Percentiles rank a stretch among this genome's conserved stretches.
Conservation (phyloP, 768 basidiomycete genomes). For the Russula earlei region DNA sequence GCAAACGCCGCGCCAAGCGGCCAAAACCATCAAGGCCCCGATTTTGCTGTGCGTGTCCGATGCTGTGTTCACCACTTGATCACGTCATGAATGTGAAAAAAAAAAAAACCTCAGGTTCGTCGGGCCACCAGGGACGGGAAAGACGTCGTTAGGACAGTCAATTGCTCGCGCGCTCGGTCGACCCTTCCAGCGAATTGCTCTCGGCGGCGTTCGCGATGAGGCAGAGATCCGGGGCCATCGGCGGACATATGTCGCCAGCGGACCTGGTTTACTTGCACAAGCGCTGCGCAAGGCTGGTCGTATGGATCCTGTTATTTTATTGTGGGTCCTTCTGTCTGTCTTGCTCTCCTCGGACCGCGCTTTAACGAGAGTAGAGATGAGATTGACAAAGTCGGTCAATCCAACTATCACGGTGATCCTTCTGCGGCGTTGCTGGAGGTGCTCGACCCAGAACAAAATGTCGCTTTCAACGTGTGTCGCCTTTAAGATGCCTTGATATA, state of each 20-base stretch:
- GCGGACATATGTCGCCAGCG: constrained; percentile 87
- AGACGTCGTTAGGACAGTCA: constrained; percentile 85
- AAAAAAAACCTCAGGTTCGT: constrained; percentile 45
- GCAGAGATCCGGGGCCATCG: constrained; percentile 72
- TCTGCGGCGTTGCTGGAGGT: constrained; percentile 86
- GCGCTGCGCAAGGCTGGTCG: constrained; percentile 78
- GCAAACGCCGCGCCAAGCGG: neutral
- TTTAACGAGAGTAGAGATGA: constrained; percentile 45
- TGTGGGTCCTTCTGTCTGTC: constrained; percentile 31
- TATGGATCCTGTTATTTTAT: constrained; percentile 68
- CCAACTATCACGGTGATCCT: constrained; percentile 88
- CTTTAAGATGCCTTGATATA: neutral
- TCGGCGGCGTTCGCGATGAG: constrained; percentile 91
- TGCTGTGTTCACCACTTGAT: neutral
- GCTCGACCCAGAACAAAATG: constrained; percentile 89
- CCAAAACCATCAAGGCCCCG: constrained; percentile 54
- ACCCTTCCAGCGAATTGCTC: constrained; percentile 86
- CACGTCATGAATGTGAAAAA: neutral
- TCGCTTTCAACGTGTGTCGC: constrained; percentile 57
- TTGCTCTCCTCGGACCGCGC: neutral
- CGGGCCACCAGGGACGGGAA: constrained; percentile 86
- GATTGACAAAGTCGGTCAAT: constrained; percentile 83
- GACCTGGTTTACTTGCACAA: constrained; percentile 78
- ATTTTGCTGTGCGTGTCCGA: constrained; percentile 46
- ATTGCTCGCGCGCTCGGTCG: constrained; percentile 74